phyloP scores from a whole-genome alignment of 306 rosid species.

The Luffa aegyptiaca region DNA sequence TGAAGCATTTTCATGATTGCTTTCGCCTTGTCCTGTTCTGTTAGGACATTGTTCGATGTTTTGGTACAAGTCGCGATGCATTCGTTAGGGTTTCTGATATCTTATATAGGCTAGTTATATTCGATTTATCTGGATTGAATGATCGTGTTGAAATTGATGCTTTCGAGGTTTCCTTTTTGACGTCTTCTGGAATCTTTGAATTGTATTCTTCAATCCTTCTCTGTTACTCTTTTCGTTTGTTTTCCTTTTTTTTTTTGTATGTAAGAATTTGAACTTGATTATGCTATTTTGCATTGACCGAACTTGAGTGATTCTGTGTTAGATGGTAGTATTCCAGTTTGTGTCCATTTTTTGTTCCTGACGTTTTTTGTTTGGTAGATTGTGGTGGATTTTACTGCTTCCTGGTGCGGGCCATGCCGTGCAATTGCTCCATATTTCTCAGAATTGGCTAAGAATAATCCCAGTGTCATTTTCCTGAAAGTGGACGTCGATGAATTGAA shows the following conservation, averaged over 20 bases:
- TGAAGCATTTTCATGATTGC: background rate
- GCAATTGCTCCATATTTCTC: slow-evolving; percentile 62
- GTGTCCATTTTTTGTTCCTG: background rate
- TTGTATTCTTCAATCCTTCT: background rate
- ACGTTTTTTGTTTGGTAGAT: slow-evolving; percentile 16
- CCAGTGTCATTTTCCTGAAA: slow-evolving; percentile 36
- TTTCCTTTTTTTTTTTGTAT: too few relatives aligned
- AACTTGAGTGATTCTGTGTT: background rate
- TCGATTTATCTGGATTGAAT: background rate
- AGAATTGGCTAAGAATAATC: slow-evolving; percentile 51
- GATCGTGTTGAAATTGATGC: background rate
- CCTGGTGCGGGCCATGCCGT: slow-evolving; percentile 98
- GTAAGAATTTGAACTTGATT: background rate
- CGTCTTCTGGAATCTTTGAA: background rate
- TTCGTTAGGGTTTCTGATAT: background rate
- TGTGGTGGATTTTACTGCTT: slow-evolving; percentile 88
- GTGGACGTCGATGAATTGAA: slow-evolving; percentile 53
- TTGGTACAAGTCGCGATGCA: background rate
- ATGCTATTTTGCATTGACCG: background rate
- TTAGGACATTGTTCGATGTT: background rate
- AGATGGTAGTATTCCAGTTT: background rate
- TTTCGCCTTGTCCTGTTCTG: background rate
- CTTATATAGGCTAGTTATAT: background rate
- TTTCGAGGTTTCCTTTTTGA: background rate
- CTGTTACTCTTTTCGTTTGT: background rate